Evolutionary conservation across 2,329 filamentous ascomycete genomes (phyloP).

Genomic region (Claviceps lovelessii): DNA sequence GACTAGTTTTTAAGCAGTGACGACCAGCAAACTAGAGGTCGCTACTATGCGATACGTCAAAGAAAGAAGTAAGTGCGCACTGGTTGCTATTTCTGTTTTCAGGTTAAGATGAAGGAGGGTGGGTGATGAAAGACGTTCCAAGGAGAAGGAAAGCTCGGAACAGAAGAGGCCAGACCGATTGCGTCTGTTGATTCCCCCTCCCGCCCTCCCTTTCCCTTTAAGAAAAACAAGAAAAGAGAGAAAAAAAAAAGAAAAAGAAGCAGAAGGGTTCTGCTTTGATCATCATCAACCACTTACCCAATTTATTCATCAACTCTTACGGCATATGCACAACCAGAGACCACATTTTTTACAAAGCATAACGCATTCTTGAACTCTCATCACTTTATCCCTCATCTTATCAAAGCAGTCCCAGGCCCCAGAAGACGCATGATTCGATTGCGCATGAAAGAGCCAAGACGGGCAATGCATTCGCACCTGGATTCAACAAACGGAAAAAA

Average conservation of each 20-base stretch:
- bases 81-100: not conserved
- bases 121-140: not conserved
- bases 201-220: not conserved
- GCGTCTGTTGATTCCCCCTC: too few species aligned
- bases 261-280: not conserved
- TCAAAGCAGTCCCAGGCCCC: not conserved
- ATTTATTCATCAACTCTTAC: not conserved
- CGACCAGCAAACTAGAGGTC: not conserved
- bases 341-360: not conserved
- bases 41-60: not conserved
- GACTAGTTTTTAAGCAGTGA: not conserved
- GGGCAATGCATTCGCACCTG: not conserved
- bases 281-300: not conserved
- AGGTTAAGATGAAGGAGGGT: not conserved
- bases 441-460: not conserved
- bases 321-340: not conserved
- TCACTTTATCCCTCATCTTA: not conserved
- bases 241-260: not conserved
- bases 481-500: not conserved
- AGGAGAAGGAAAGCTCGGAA: not conserved
- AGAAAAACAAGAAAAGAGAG: not conserved
- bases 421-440: not conserved
- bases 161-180: too few species aligned
- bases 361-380: not conserved
- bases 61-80: not conserved